A percentile compares a stretch with the other conserved stretches of the same genome.
Conservation (phyloP, 2,329 filamentous ascomycete species). For the Harringtonia lauricola region DNA sequence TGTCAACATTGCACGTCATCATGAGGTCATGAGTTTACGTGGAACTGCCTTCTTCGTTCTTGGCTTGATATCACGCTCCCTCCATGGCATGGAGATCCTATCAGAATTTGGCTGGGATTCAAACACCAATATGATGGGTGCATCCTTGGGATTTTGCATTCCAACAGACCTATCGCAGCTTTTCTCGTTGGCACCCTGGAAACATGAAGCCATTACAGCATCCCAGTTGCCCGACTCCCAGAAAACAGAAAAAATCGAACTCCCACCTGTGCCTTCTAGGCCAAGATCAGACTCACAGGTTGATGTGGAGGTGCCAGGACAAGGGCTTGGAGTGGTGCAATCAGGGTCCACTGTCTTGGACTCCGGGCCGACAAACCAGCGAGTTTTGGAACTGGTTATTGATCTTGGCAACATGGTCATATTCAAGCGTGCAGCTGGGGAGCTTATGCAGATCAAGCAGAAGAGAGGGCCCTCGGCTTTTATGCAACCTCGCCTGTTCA, state of each 20-base stretch:
- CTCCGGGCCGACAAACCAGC: slow-evolving; percentile 46
- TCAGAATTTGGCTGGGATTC: slow-evolving; percentile 89
- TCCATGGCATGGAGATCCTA: slow-evolving; percentile 85
- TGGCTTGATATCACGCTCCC: slow-evolving; percentile 81
- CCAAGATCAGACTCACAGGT: slow-evolving; percentile 26
- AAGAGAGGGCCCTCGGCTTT: slow-evolving; percentile 68
- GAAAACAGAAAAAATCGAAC: slow-evolving; percentile 36
- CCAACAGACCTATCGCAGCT: slow-evolving; percentile 68
- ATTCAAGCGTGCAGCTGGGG: slow-evolving; percentile 73
- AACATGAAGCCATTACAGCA: slow-evolving; percentile 34
- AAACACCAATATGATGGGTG: slow-evolving; percentile 71
- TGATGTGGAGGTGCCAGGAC: slow-evolving; percentile 12
- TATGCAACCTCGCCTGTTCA: slow-evolving; percentile 65
- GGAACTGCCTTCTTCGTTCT: slow-evolving; percentile 96
- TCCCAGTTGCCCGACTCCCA: slow-evolving; percentile 39
- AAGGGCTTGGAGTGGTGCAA: slow-evolving; percentile 9
- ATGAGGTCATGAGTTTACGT: slow-evolving; percentile 82
- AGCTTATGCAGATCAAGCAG: slow-evolving; percentile 69
- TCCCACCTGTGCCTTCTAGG: slow-evolving; percentile 28
- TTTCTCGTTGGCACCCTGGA: slow-evolving; percentile 58
- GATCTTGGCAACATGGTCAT: slow-evolving; percentile 91
- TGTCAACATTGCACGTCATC: slow-evolving; percentile 75
- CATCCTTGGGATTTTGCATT: slow-evolving; percentile 78
- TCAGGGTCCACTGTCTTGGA: slow-evolving; percentile 24
- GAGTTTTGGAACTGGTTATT: slow-evolving; percentile 73